Evolutionary conservation across 805 yeast genomes (phyloP), one percentile per base, ranked within the genome.

Genomic region (Debaryomyces tyrocola): DNA sequence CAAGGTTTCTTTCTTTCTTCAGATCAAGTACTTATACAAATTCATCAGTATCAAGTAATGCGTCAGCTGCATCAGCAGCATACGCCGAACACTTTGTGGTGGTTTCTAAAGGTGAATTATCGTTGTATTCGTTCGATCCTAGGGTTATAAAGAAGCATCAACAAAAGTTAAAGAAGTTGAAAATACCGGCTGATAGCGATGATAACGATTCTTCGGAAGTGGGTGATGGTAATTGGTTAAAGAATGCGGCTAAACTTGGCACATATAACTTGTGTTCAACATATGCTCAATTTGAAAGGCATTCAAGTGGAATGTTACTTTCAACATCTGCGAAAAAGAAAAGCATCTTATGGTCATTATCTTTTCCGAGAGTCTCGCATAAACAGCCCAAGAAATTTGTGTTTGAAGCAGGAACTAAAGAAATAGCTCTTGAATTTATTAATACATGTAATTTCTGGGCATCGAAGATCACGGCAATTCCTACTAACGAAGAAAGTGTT

Each of bases 381-480:
- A 62, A 51, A 37, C 60, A 58, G 9, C 63, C 67, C 21, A 73
- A 72, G 51, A 73, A 69, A 48, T 67, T 86, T 14, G 69, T 82
- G 27, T 85, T 87, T 62, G 83, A 80, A 63, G 82, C 90, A 0
- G 84, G 85, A 9, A 81, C 88, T 11, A 60, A 70, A 20, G 87
- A 83, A 53, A 79, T 80, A 48, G 94, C 96, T 0, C 66, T 69
- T 37, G 86, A 82, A 58, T 88, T 80, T 63, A 81, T 87, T 14
- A 79, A 84, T 54, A 82, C 92, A 4, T 84, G 94, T 65, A 90
- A 90, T 63, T 90, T 87, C 62, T 90, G 97, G 96, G 88, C 95
- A 2, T 87, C 92, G 1, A 78, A 94, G 53, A 78, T 87, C 33
- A 85, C 96, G 6, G 85, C 90, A 12, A 84, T 88, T 17, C 96